These are phyloP conservation scores for Ceratocystis variospora DNA, from an alignment of 2,329 filamentous ascomycete species.

Conservation along the genomic window DNA sequence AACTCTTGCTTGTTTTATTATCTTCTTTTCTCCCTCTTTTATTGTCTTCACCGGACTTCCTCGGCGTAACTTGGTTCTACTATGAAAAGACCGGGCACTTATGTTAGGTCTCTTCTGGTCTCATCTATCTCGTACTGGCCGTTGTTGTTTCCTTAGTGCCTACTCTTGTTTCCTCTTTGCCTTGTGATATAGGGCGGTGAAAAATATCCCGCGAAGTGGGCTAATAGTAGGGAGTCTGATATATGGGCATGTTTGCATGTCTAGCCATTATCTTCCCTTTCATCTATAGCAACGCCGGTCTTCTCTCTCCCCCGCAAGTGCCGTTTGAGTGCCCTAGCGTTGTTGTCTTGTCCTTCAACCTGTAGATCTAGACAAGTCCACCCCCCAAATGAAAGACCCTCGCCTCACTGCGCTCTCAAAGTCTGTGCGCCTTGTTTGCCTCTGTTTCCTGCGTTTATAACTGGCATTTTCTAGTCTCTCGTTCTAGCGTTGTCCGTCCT, in stretches of 20 bases:
- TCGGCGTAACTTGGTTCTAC: background rate
- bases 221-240: background rate
- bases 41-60: background rate
- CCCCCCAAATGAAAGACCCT: background rate
- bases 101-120: background rate
- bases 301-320: background rate
- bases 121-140: background rate
- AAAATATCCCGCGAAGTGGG: background rate
- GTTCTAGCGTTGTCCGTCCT: background rate
- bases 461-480: background rate
- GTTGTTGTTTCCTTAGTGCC: background rate
- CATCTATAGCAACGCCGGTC: background rate
- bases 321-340: background rate
- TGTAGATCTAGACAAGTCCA: background rate
- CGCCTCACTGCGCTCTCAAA: too few relatives aligned
- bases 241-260: background rate
- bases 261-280: background rate
- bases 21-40: background rate
- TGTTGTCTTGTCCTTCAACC: background rate
- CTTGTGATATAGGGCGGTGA: background rate
- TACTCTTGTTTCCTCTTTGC: background rate
- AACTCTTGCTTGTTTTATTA: slow-evolving; percentile 1
- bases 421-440: background rate
- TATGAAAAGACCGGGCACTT: slow-evolving; percentile 6
- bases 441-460: too few relatives aligned